Evolutionary conservation across 352 stramenopile species (phyloP), one percentile per base, ranked within the genome.

Genomic region (Pythium aphanidermatum): DNA sequence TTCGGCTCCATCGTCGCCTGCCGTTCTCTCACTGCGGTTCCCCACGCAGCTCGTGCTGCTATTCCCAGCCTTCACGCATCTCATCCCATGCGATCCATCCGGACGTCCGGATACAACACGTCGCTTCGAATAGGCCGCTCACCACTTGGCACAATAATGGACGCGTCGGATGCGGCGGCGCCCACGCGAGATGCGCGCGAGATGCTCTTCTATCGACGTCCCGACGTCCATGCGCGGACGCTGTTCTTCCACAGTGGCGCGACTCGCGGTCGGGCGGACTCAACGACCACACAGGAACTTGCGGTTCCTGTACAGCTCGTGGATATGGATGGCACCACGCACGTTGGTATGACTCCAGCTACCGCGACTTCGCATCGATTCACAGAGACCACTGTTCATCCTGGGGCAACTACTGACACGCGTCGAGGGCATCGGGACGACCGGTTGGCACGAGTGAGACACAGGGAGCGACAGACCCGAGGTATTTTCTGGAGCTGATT

Each of bases 1-100:
- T 96, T 96, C 24, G 63, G 30, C 58, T 89, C 77, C 21, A 61
- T 55, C 11, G n/a, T n/a, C n/a, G n/a, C n/a, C n/a, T n/a, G n/a
- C n/a, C n/a, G n/a, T 53, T 55, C n/a, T 39, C 20, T 40, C 2
- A 17, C 19, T 21, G 20, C 5, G 23, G 16, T 25, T 27, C 29
- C 25, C 25, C 4, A 7, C 24, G 28, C 9, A 6, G 12, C 41
- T 39, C 5, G 20, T 1, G n/a, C 23, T 34, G 16, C 31, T 34
- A 42, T 29, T 43, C 33, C 23, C 17, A 21, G 20, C 12, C 3
- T 32, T 13, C 17, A 13, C 38, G 16, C n/a, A 9, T 17, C 34
- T 36, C 21, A 21, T 19, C 30, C 30, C n/a, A n/a, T n/a, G n/a
- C n/a, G n/a, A n/a, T n/a, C n/a, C n/a, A n/a, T n/a, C n/a, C n/a